Percentiles rank a stretch among this genome's conserved stretches.
These are phyloP conservation scores for Neophaeococcomyces aloes DNA, from an alignment of 2,329 filamentous ascomycete genomes.

Conservation along the genomic window DNA sequence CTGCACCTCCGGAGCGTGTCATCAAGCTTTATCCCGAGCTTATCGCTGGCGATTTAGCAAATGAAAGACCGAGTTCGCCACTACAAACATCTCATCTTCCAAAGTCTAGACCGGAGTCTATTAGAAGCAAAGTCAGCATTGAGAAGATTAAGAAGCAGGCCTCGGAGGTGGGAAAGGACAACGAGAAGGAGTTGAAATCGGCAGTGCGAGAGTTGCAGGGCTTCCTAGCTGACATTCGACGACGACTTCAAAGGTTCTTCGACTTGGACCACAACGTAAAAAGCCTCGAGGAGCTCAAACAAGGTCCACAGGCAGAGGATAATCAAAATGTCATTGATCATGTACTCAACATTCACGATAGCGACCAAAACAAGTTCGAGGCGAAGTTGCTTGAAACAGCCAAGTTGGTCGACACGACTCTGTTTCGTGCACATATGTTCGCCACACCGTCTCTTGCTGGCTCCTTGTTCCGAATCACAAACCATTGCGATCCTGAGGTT, in stretches of 20 bases:
- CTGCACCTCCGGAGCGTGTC: conserved; percentile 80
- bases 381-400: conserved; percentile 65
- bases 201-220: conserved; percentile 75
- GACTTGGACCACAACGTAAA: conserved; percentile 46
- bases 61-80: conserved; percentile 26
- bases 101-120: conserved; percentile 9
- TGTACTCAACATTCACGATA: conserved; percentile 38
- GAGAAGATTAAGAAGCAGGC: conserved; percentile 9
- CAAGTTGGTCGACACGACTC: conserved; percentile 77
- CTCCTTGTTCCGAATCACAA: conserved; percentile 86
- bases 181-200: conserved; percentile 71
- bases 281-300: conserved; percentile 24
- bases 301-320: conserved; percentile 28
- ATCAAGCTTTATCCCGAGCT: conserved; percentile 71
- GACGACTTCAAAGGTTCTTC: conserved; percentile 51
- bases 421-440: conserved; percentile 94
- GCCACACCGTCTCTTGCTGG: conserved; percentile 73
- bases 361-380: conserved; percentile 52
- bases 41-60: conserved; percentile 67
- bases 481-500: conserved; percentile 92
- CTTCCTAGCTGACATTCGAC: conserved; percentile 77
- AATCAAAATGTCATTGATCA: conserved; percentile 36
- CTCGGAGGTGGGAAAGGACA: conserved; percentile 18
- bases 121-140: conserved; percentile 6
- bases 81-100: not conserved